These are phyloP conservation scores for Cryptococcus amylolentus DNA, from an alignment of 1,284 basidiomycete genomes.

Conservation along the genomic window DNA sequence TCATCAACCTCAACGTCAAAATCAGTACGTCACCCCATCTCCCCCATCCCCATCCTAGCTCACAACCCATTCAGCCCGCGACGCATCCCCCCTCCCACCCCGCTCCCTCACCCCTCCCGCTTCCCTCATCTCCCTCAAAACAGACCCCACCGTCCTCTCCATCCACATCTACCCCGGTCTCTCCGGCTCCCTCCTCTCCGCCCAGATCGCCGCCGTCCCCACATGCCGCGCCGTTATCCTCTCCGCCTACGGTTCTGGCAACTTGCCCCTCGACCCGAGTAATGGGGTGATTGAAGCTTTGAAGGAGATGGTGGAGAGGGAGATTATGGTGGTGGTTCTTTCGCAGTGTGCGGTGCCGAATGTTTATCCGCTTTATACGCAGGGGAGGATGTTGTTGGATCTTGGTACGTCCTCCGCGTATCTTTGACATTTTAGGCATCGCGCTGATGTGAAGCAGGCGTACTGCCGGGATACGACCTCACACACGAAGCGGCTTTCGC, in stretches of 20 bases:
- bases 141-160: constrained; percentile 27
- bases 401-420: constrained; percentile 22
- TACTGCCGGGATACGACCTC: constrained; percentile 44
- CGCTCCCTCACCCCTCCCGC: constrained; percentile 20
- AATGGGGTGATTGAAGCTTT: constrained; percentile 37
- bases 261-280: constrained; percentile 38
- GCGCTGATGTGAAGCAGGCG: constrained; percentile 19
- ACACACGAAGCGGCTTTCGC: constrained; percentile 49
- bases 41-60: neutral
- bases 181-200: constrained; percentile 39
- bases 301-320: constrained; percentile 34
- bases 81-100: constrained; percentile 9
- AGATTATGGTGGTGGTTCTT: constrained; percentile 47
- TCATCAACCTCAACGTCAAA: constrained; percentile 46
- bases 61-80: neutral
- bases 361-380: constrained; percentile 46
- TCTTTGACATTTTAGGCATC: no score
- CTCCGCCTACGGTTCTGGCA: constrained; percentile 42
- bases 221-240: constrained; percentile 44
- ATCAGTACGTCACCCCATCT: constrained; percentile 31
- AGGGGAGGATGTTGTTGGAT: constrained; percentile 36
- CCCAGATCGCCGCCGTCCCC: constrained; percentile 42
- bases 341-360: constrained; percentile 44
- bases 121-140: constrained; percentile 29
- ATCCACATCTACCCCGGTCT: constrained; percentile 39